Evolutionary conservation across 148 eudicot genomes (phyloP), one percentile per base, ranked within the genome.

Genomic region (Oxyria digyna): DNA sequence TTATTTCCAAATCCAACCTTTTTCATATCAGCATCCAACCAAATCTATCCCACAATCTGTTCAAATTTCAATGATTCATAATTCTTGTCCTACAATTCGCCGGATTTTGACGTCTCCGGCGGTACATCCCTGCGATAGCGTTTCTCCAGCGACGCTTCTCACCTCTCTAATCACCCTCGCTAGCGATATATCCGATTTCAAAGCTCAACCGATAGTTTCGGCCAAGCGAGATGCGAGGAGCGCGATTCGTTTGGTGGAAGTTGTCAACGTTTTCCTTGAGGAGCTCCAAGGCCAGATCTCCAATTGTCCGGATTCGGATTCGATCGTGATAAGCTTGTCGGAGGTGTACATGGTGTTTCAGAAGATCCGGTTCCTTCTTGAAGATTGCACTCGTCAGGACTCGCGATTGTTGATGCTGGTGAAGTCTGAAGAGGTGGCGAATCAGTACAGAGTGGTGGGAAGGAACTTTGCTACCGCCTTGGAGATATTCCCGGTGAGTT

Each of bases 71-170:
- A 89, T 87, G 94, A 69, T 79, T 55, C 9, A 26, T 35, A 80
- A 74, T 31, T 74, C 81, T 42, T 73, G 78, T 54, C 78, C 48
- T 11, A 52, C 50, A 0, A 67, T 42, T 64, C 89, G 96, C 96
- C 98, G 96, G 96, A 79, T 77, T 42, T 73, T 94, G 38, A 81
- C 73, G 42, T 80, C 75, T 77, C 92, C 92, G 84, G 88, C 80
- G 1, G 67, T 84, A 32, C 81, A 73, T 3, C 88, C 88, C 0
- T 74, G 74, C 35, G 75, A 71, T 17, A 70, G 50, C 1, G 70
- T 81, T 20, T 48, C 89, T 46, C 72, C 69, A 33, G 72, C 78
- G 50, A 78, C 91, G 69, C 87, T 90, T 21, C 45, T 90, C 54
- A 29, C 72, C 38, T 86, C 97, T 29, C 64, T 88, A 0, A 71